phyloP scores from a whole-genome alignment of 1,284 basidiomycete genomes.

The Pseudozyma hubeiensis region DNA sequence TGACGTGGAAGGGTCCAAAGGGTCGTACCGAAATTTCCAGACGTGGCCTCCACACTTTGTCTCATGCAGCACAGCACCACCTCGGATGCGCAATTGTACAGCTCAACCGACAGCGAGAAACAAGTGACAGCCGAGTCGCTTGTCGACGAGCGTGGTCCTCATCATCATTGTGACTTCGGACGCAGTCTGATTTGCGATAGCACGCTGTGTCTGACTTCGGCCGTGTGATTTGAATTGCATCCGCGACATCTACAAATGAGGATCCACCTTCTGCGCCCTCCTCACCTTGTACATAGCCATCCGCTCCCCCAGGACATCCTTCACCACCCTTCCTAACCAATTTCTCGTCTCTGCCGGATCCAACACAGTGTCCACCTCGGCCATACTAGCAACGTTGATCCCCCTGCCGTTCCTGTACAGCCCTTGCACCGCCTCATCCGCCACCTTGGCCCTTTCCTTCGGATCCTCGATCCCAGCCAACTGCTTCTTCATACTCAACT shows the following conservation, averaged over 20 bases:
- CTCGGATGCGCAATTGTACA: not conserved
- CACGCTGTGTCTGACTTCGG: too few species aligned
- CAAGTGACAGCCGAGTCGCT: not conserved
- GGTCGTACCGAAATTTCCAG: slow-evolving; percentile 5
- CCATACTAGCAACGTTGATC: slow-evolving; percentile 42
- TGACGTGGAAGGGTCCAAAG: slow-evolving; percentile 22
- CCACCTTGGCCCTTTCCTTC: slow-evolving; percentile 24
- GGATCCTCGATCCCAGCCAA: slow-evolving; percentile 32
- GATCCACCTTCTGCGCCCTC: slow-evolving; percentile 1
- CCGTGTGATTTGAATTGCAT: too few species aligned
- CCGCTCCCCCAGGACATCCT: slow-evolving; percentile 23
- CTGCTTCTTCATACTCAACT: slow-evolving; percentile 51
- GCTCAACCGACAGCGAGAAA: not conserved
- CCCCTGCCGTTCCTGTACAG: slow-evolving; percentile 46
- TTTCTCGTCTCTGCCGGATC: slow-evolving; percentile 53
- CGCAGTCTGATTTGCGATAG: too few species aligned
- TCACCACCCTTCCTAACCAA: slow-evolving; percentile 29
- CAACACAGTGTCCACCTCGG: slow-evolving; percentile 55
- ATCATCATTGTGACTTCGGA: too few species aligned
- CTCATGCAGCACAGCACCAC: not conserved
- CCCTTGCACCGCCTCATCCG: slow-evolving; percentile 27
- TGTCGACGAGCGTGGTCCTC: not conserved
- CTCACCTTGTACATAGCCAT: slow-evolving; percentile 16
- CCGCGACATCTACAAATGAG: slow-evolving; percentile 17
- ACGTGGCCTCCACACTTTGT: slow-evolving; percentile 4